Evolutionary conservation across 2,329 filamentous ascomycete genomes (phyloP).

Genomic region (Teratosphaeria epicoccoides): DNA sequence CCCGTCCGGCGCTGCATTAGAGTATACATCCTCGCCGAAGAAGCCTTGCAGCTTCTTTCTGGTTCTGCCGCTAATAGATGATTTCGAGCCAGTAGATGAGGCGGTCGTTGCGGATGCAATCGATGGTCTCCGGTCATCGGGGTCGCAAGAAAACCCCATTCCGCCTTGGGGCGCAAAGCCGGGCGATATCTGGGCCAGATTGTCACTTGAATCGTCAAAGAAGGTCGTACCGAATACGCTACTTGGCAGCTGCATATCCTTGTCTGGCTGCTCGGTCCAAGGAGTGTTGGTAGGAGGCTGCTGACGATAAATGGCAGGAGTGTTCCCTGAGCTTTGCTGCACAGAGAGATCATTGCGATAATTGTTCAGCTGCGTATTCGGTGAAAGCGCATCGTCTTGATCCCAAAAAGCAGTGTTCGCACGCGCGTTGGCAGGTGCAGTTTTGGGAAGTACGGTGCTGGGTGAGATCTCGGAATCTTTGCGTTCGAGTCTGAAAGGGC

Average conservation of each 20-base stretch:
- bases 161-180: conserved; percentile 51
- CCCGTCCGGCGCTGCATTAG: conserved; percentile 37
- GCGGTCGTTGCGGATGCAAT: conserved; percentile 77
- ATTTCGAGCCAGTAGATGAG: conserved; percentile 74
- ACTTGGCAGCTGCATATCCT: conserved; percentile 30
- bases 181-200: conserved; percentile 58
- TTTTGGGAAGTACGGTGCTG: conserved; percentile 24
- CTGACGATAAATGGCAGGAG: conserved; percentile 23
- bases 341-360: conserved; percentile 22
- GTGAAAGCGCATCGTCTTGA: conserved; percentile 26
- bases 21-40: conserved; percentile 75
- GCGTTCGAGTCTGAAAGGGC: conserved; percentile 29
- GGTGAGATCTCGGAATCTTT: conserved; percentile 36
- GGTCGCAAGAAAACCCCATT: conserved; percentile 44
- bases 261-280: conserved; percentile 30
- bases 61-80: conserved; percentile 54
- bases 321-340: conserved; percentile 44
- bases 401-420: conserved; percentile 42
- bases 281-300: conserved; percentile 41
- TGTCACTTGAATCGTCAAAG: conserved; percentile 67
- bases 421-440: conserved; percentile 34
- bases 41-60: conserved; percentile 86
- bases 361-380: conserved; percentile 10
- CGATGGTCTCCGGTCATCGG: conserved; percentile 73
- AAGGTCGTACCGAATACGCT: conserved; percentile 46